Base-by-base conservation (phyloP, 352 stramenopile genomes). In the Phytophthora pistaciae region DNA sequence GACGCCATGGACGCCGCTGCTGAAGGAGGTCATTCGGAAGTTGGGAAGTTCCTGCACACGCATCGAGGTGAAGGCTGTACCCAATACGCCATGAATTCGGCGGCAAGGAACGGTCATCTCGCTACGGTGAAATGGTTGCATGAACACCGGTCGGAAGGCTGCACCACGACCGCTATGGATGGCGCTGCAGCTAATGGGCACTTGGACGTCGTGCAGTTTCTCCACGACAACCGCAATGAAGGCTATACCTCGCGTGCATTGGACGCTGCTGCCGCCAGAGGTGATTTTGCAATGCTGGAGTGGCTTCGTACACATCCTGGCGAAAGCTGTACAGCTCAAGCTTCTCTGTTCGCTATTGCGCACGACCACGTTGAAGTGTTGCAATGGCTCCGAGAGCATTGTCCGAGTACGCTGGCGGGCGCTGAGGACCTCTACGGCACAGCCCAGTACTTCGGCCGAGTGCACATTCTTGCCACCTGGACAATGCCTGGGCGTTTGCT, bases 81-180 rank as follows among this genome's bases (percentile, higher is more conserved):
- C 0, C n/a, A 49, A 29, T 53, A 60, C 33, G 82, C 84, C 3
- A 86, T 92, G 72, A 75, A 87, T 23, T 49, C 78, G 8, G 82
- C 84, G 4, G 84, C 84, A 18, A 83, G 70, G 23, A 87, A 82
- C 18, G 83, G 83, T 1, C 78, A 91, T 56, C 69, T 92, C 6
- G n/a, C 71, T 5, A 69, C 83, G n/a, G 72, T 91, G 33, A 55
- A 78, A 31, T 91, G 80, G 80, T 68, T 92, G 3, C 79, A 91
- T 27, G 54, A 49, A 25, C 70, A 78, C 8, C 66, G 70, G 13
- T 18, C 23, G 5, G 70, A 78, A 64, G 70, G 70, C 13, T 78
- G 70, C 56, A 72, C 53, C 11, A 61, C 42, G 21, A 36, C 42
- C 31, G 70, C 70, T 1, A 66, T 72, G 36, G 66, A 78, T 27